Conservation (phyloP, 805 yeast genomes). For the Candida orba region DNA sequence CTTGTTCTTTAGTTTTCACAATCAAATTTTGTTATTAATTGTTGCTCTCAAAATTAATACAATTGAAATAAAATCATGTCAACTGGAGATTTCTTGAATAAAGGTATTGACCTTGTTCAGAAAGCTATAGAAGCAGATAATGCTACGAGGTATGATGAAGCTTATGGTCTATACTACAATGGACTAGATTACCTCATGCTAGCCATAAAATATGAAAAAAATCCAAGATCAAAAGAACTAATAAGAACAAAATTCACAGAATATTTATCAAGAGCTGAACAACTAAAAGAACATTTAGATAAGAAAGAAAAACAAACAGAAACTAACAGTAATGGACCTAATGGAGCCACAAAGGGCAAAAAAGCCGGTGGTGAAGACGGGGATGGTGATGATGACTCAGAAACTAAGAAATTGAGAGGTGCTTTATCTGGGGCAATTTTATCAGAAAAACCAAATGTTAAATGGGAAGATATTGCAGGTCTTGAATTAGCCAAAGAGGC, state of each 20-base stretch:
- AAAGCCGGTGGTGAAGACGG: slow-evolving; percentile 45
- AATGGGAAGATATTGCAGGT: slow-evolving; percentile 96
- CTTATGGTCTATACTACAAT: slow-evolving; percentile 84
- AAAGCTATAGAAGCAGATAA: slow-evolving; percentile 93
- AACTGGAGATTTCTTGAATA: slow-evolving; percentile 73
- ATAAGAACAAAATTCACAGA: slow-evolving; percentile 87
- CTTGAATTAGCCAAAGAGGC: slow-evolving; percentile 94
- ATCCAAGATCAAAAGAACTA: slow-evolving; percentile 79
- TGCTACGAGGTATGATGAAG: slow-evolving; percentile 85
- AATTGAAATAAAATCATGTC: slow-evolving; percentile 23
- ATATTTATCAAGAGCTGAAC: slow-evolving; percentile 88
- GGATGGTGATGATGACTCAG: slow-evolving; percentile 65
- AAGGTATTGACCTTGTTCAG: slow-evolving; percentile 92
- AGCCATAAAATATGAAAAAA: slow-evolving; percentile 92
- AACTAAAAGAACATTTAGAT: slow-evolving; percentile 81
- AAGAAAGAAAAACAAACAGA: slow-evolving; percentile 40
- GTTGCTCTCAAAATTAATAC: not conserved
- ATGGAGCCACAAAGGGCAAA: slow-evolving; percentile 44
- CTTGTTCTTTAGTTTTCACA: too few species aligned
- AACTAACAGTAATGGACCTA: slow-evolving; percentile 25
- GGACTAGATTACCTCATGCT: slow-evolving; percentile 93
- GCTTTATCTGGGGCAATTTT: slow-evolving; percentile 90
- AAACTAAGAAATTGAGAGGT: slow-evolving; percentile 81
- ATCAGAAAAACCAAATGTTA: slow-evolving; percentile 85
- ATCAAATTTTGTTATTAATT: not conserved